Conservation (phyloP, 192 early-diverging fungal species). For the Chytriomyces hyalinus region DNA sequence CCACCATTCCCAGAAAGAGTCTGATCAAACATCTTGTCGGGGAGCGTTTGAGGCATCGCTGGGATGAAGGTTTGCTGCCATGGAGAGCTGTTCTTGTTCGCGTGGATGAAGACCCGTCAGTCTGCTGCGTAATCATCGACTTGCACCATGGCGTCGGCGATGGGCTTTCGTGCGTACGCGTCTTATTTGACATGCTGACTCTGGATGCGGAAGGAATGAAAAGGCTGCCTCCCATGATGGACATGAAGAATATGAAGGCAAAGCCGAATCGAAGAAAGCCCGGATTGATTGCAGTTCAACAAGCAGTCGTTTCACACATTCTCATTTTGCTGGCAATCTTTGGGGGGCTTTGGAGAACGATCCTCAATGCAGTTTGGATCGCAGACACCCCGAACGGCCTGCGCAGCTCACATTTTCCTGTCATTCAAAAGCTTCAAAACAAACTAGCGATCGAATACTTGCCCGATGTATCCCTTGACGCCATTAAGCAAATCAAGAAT, state of each 20-base stretch:
- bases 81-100: constrained; percentile 4
- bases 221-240: not conserved
- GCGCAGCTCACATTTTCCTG: not conserved
- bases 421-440: not conserved
- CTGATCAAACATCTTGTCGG: not conserved
- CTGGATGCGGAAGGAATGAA: not conserved
- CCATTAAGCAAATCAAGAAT: constrained; percentile 25
- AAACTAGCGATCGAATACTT: not conserved
- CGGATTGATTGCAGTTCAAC: not conserved
- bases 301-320: not conserved
- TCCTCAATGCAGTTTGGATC: not conserved
- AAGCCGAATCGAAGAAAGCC: not conserved
- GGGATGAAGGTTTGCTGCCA: constrained; percentile 9
- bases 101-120: not conserved
- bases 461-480: constrained; percentile 16
- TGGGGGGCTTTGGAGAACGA: not conserved
- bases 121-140: constrained; percentile 7
- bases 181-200: constrained; percentile 1
- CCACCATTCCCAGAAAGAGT: not conserved
- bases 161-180: constrained; percentile 8
- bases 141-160: constrained; percentile 29
- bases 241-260: constrained; percentile 9
- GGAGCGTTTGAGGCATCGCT: not conserved
- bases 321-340: not conserved
- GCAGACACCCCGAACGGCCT: not conserved